Evolutionary conservation across 75 land plant genomes (phyloP).

Genomic region (Cupressus sempervirens): DNA sequence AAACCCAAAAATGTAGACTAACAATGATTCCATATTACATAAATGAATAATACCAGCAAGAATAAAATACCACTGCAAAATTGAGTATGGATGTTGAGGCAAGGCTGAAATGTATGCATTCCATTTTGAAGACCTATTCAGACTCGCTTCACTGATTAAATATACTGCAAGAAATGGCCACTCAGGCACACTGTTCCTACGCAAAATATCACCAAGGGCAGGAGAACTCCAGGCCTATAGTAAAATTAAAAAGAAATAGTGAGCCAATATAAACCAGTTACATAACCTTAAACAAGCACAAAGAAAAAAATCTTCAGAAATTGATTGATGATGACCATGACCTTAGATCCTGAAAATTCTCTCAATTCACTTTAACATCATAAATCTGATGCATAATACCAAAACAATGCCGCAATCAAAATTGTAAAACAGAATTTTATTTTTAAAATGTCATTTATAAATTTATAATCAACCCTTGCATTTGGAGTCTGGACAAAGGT

Average conservation of each 20-base stretch:
- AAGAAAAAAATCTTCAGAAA: background rate
- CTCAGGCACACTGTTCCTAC: constrained; percentile 60
- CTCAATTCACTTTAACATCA: background rate
- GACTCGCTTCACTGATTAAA: constrained; percentile 82
- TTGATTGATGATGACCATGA: background rate
- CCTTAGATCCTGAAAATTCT: background rate
- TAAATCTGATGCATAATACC: background rate
- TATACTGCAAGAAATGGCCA: constrained; percentile 91
- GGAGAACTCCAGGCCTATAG: constrained; percentile 68
- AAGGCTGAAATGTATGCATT: constrained; percentile 77
- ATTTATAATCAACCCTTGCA: background rate
- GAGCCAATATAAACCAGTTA: background rate
- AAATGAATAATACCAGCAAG: background rate
- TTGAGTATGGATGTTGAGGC: constrained; percentile 81
- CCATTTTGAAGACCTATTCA: constrained; percentile 66
- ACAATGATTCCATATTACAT: background rate
- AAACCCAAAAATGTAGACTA: background rate
- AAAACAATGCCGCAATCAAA: background rate
- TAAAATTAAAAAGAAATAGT: background rate
- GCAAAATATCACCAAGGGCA: constrained; percentile 64
- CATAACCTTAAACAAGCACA: background rate
- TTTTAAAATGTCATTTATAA: background rate
- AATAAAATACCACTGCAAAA: constrained; percentile 63
- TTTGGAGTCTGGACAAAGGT: background rate
- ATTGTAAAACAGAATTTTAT: background rate